Percentiles rank a stretch among this genome's conserved stretches.
Conservation (phyloP, 73 alveolate species). For the Durusdinium trenchii region DNA sequence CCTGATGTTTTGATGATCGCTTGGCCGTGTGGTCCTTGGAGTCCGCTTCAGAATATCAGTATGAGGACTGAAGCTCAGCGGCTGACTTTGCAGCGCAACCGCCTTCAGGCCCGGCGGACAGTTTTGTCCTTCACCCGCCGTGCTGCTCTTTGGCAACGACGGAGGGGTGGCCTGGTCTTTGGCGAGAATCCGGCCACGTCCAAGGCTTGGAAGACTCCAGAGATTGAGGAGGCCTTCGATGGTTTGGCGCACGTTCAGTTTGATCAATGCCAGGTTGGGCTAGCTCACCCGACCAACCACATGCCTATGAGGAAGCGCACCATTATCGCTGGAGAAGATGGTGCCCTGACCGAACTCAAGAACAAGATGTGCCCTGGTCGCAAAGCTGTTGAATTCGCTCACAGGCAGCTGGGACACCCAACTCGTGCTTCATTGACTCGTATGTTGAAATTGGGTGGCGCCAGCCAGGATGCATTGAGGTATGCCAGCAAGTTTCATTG, state of each 20-base stretch:
- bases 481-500: not conserved
- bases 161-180: not conserved
- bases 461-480: not conserved
- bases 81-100: not conserved
- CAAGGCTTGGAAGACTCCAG: not conserved
- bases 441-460: slow-evolving; percentile 15
- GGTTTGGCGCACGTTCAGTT: not conserved
- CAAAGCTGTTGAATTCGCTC: not conserved
- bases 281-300: not conserved
- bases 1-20: slow-evolving; percentile 6
- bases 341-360: not conserved
- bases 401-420: slow-evolving; percentile 51
- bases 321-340: not conserved
- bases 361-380: not conserved
- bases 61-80: not conserved
- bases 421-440: not conserved
- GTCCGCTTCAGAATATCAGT: not conserved
- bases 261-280: not conserved
- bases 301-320: not conserved
- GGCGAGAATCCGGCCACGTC: not conserved
- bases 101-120: not conserved
- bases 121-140: not conserved
- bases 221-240: not conserved
- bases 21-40: not conserved
- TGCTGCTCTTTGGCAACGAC: slow-evolving; percentile 17